Base-by-base conservation (phyloP, 345 rosid species). In the Salix udensis region DNA sequence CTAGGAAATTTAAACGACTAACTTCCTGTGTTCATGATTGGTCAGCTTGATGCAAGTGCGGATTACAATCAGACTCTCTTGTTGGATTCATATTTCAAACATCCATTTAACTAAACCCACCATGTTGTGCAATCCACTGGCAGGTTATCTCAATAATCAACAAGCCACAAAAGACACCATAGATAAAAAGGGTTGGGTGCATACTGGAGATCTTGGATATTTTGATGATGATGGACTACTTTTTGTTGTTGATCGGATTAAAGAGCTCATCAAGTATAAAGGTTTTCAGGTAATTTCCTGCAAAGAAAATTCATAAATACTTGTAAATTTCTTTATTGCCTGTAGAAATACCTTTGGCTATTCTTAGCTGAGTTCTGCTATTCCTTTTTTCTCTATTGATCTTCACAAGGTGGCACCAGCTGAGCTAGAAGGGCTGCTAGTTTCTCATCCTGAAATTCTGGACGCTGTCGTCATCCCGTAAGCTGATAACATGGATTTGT, bases 261-360 rank as follows among this genome's bases (percentile, higher is more conserved):
- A 96, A 86, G 98, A 91, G 85, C 96, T 94, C 72, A 94, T 96
- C 77, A 96, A 96, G 80, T 92, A 82, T 82, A 92, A 94, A 85
- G 99, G 97, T 52, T 94, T 86, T 78, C 99, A 96, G 94, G 98
- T 96, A n/a, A n/a, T n/a, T n/a, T n/a, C n/a, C n/a, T n/a, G n/a
- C n/a, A n/a, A n/a, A n/a, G n/a, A n/a, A n/a, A n/a, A n/a, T n/a
- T n/a, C n/a, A n/a, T n/a, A 3, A 46, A 15, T 58, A 15, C 7
- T 5, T 61, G 55, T 26, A 39, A 46, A 53, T 13, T 40, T 40
- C 23, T 28, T 53, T 19, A 18, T 5, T 42, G 7, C 36, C 62
- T 6, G 8, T 28, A 2, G 26, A 71, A 36, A n/a, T 37, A 23
- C 34, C 50, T 42, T n/a, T 8, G 46, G 40, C n/a, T 24, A 42